Conservation (phyloP, 2,329 filamentous ascomycete species). For the Talaromyces pinophilus region DNA sequence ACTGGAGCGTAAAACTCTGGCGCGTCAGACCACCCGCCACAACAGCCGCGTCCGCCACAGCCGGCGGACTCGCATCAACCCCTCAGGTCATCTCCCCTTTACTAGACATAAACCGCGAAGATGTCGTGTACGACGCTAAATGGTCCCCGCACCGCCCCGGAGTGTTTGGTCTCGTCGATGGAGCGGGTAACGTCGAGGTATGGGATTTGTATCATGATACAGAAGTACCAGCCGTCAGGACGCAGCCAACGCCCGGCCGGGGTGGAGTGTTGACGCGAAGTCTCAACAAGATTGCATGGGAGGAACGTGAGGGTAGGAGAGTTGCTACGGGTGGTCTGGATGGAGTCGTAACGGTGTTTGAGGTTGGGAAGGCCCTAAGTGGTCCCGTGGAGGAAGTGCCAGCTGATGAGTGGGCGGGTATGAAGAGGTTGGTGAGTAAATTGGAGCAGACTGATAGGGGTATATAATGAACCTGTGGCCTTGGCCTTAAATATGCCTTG, state of each 20-base stretch:
- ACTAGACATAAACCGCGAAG: constrained; percentile 88
- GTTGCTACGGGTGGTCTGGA: constrained; percentile 91
- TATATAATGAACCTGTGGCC: constrained; percentile 24
- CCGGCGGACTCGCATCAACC: constrained; percentile 32
- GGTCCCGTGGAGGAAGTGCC: constrained; percentile 82
- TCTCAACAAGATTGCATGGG: constrained; percentile 93
- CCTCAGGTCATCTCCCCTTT: constrained; percentile 67
- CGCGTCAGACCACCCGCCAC: constrained; percentile 66
- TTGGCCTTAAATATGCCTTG: no score
- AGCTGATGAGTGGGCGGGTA: constrained; percentile 86
- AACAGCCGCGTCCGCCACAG: constrained; percentile 40
- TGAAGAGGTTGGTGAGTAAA: constrained; percentile 83
- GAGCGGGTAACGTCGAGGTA: constrained; percentile 85
- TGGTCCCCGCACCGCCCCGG: constrained; percentile 95
- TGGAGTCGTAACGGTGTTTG: constrained; percentile 86
- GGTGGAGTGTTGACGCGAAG: constrained; percentile 75
- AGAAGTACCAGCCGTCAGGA: constrained; percentile 84
- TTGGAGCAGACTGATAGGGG: constrained; percentile 59
- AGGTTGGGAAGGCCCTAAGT: constrained; percentile 71
- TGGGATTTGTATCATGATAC: constrained; percentile 94
- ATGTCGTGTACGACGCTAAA: constrained; percentile 91
- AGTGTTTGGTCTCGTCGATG: constrained; percentile 92
- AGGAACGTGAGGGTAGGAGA: constrained; percentile 80
- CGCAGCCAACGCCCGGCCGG: constrained; percentile 65
- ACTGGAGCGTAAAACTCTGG: constrained; percentile 98